phyloP scores from a whole-genome alignment of 441 rosid species.

The Adansonia rubrostipa region DNA sequence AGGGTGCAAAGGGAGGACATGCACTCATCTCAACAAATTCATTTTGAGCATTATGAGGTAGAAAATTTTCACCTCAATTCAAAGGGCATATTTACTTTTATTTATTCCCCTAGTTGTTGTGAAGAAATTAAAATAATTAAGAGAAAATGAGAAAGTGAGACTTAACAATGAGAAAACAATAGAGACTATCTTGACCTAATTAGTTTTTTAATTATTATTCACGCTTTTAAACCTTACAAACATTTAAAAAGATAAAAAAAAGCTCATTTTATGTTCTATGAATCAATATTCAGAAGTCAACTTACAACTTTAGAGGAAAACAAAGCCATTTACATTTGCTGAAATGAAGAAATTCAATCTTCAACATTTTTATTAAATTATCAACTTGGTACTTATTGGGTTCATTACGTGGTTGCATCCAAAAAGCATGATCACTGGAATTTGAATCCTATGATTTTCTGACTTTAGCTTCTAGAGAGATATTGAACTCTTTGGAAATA shows the following conservation, averaged over 20 bases:
- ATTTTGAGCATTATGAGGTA: not conserved
- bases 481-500: not conserved
- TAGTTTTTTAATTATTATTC: not conserved
- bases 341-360: too few species aligned
- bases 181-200: not conserved
- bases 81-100: not conserved
- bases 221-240: not conserved
- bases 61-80: not conserved
- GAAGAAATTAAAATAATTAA: not conserved
- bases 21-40: not conserved
- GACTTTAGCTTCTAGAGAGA: not conserved
- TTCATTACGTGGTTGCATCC: too few species aligned
- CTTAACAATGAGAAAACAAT: not conserved
- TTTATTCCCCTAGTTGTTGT: conserved; percentile 11
- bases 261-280: too few species aligned
- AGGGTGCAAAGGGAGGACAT: not conserved
- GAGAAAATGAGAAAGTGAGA: not conserved
- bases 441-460: too few species aligned
- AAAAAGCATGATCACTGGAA: too few species aligned
- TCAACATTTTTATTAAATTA: too few species aligned
- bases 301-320: too few species aligned
- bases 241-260: too few species aligned
- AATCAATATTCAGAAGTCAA: too few species aligned
- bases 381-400: too few species aligned
- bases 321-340: too few species aligned